Base-by-base conservation (phyloP, 441 rosid genomes). In the Gossypium gossypioides region DNA sequence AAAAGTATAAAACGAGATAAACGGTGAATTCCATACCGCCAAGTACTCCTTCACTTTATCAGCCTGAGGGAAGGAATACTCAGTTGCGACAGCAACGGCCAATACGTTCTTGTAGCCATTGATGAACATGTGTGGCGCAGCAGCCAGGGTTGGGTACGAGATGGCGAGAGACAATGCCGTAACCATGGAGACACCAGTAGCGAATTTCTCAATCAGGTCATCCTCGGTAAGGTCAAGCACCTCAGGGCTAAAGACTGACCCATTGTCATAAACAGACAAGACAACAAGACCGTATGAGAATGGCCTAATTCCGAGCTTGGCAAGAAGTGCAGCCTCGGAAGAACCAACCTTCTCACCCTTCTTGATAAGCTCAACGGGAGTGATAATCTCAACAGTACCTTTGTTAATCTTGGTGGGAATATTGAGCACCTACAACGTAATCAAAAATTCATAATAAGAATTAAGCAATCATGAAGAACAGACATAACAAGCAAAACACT, bases 371-470 rank as follows among this genome's bases (percentile, higher is more conserved):
- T 91, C 96, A 68, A 77, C 74, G 5, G 76, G 77, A 73, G 91
- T 83, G 59, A 86, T 81, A 48, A 89, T 89, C 84, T 89, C 99
- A 3, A 94, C 97, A 22, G 97, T 86, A 72, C 98, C 98, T 89
- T 91, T 94, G 89, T 90, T 92, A 86, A 94, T 94, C 83, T 94
- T 94, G 58, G 98, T 94, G 0, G 98, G 96, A 54, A 94, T 94
- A 78, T 94, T 94, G 3, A 94, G 96, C 70, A 92, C 97, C 88
- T 90, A 69, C 21, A 69, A 57, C 9, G 50, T 13, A 0, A 58
- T 2, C 34, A 0, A 58, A 44, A 1, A 6, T 1, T 4, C 52
- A 27, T 1, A 19, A 54, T 12, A 7, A 59, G 54, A n/a, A 9
- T 24, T 5, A 2, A 71, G 9, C 4, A 1, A 21, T 25, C 16